Percentiles rank a stretch among this genome's conserved stretches.
Conservation (phyloP, 768 basidiomycete genomes). For the Boletus insuetus region DNA sequence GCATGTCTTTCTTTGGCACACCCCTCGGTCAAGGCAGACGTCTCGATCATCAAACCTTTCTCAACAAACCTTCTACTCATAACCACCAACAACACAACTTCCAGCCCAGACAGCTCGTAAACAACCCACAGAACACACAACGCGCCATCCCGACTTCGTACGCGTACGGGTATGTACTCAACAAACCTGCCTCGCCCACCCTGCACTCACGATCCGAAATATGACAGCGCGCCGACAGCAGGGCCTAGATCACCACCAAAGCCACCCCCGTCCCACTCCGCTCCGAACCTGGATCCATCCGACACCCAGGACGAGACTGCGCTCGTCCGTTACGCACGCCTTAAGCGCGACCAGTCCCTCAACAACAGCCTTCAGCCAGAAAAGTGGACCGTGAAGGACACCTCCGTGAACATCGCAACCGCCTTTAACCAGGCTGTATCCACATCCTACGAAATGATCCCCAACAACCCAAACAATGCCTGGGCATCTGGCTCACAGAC, state of each 20-base stretch:
- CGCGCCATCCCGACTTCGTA: constrained; percentile 57
- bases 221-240: constrained; percentile 51
- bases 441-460: constrained; percentile 38
- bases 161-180: constrained; percentile 59
- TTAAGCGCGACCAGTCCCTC: constrained; percentile 42
- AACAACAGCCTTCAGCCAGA: constrained; percentile 47
- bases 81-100: constrained; percentile 30
- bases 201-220: constrained; percentile 10
- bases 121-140: constrained; percentile 34
- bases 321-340: constrained; percentile 45
- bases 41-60: constrained; percentile 77
- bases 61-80: constrained; percentile 50
- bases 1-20: constrained; percentile 86
- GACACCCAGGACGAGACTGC: constrained; percentile 46
- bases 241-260: constrained; percentile 61
- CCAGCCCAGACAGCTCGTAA: constrained; percentile 21
- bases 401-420: constrained; percentile 81
- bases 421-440: constrained; percentile 74
- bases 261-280: constrained; percentile 31
- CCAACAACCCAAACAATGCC: constrained; percentile 54
- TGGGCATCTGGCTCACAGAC: constrained; percentile 65
- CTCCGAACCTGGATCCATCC: constrained; percentile 38
- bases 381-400: constrained; percentile 75
- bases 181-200: constrained; percentile 6
- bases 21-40: constrained; percentile 83